A percentile compares a stretch with the other conserved stretches of the same genome.
Conservation (phyloP, 2,329 filamentous ascomycete genomes). For the Fusarium metavorans region DNA sequence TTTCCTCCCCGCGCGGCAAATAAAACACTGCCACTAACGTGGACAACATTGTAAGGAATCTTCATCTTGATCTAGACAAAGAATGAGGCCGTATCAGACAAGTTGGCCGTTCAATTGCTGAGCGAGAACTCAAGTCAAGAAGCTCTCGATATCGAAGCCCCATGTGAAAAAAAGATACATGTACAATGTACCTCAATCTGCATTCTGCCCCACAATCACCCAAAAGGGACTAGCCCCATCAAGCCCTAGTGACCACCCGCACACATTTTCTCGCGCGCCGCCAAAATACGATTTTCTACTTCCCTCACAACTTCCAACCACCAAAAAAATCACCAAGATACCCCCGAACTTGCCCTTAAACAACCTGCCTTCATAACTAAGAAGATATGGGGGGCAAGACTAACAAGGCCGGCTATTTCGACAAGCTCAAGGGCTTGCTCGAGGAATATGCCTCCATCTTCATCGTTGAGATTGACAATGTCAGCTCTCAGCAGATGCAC, state of each 20-base stretch:
- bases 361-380: slow-evolving; percentile 94
- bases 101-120: slow-evolving; percentile 16
- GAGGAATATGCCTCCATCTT: slow-evolving; percentile 98
- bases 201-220: slow-evolving; percentile 20
- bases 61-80: slow-evolving; percentile 51
- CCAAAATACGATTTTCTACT: slow-evolving; percentile 40
- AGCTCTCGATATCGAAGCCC: slow-evolving; percentile 33
- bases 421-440: slow-evolving; percentile 98
- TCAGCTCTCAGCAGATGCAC: slow-evolving; percentile 99
- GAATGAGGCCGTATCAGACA: neutral
- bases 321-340: slow-evolving; percentile 43
- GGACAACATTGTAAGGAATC: slow-evolving; percentile 75
- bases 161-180: slow-evolving; percentile 52
- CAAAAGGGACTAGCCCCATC: slow-evolving; percentile 42
- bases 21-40: slow-evolving; percentile 67
- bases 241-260: slow-evolving; percentile 54
- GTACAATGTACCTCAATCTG: slow-evolving; percentile 43
- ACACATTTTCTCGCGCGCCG: slow-evolving; percentile 46
- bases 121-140: slow-evolving; percentile 17
- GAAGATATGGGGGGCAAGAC: slow-evolving; percentile 99
- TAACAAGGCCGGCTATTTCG: slow-evolving; percentile 98
- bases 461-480: slow-evolving; percentile 99
- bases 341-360: slow-evolving; percentile 82
- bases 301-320: slow-evolving; percentile 36
- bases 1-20: slow-evolving; percentile 80